Evolutionary conservation across 495 filamentous ascomycete species (phyloP).

Genomic region (Aspergillus leporis): DNA sequence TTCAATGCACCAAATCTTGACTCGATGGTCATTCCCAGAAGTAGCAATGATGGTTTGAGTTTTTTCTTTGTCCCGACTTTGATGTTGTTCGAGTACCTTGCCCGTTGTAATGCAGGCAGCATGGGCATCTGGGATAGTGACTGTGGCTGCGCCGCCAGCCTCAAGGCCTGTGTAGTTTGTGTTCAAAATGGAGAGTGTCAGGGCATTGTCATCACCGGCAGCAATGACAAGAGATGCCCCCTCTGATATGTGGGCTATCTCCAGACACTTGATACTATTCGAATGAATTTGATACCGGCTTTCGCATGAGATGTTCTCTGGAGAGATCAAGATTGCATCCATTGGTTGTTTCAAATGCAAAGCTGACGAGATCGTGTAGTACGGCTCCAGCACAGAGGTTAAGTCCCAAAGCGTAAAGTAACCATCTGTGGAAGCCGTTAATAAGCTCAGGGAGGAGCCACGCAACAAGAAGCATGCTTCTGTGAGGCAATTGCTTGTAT

Average conservation of each 20-base stretch:
- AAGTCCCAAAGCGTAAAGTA: slow-evolving; percentile 57
- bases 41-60: slow-evolving; percentile 49
- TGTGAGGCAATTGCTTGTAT: slow-evolving; percentile 79
- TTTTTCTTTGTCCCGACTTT: slow-evolving; percentile 10
- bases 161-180: slow-evolving; percentile 15
- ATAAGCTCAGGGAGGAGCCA: slow-evolving; percentile 33
- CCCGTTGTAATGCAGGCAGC: slow-evolving; percentile 76
- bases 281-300: slow-evolving; percentile 63
- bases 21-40: slow-evolving; percentile 76
- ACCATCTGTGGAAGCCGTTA: slow-evolving; percentile 66
- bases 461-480: slow-evolving; percentile 58
- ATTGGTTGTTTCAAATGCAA: slow-evolving; percentile 25
- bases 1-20: slow-evolving; percentile 68
- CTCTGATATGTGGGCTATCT: slow-evolving; percentile 33
- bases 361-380: slow-evolving; percentile 28
- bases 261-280: slow-evolving; percentile 66
- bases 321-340: slow-evolving; percentile 13
- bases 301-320: slow-evolving; percentile 32
- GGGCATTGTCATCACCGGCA: slow-evolving; percentile 81
- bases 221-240: slow-evolving; percentile 57
- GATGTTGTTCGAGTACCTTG: slow-evolving; percentile 38
- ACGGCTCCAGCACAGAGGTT: slow-evolving; percentile 30
- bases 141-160: slow-evolving; percentile 34
- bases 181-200: slow-evolving; percentile 57
- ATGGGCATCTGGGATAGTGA: slow-evolving; percentile 72